Conservation (phyloP, 371 early-diverging fungal species). For the Haplosporangium sp. region DNA sequence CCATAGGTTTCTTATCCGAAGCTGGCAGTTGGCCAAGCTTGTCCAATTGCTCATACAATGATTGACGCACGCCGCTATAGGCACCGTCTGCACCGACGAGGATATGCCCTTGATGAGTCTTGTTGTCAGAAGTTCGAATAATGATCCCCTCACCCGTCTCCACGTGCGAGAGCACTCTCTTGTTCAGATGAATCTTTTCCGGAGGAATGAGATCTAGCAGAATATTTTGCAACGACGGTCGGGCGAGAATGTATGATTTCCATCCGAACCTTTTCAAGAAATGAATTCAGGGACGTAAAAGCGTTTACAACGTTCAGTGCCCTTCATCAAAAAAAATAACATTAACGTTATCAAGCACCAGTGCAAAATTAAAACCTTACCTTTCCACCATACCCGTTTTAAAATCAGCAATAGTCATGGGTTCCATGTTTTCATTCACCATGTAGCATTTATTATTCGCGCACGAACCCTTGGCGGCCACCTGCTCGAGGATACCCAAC, state of each 20-base stretch:
- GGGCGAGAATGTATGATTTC: slow-evolving; percentile 7
- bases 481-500: slow-evolving; percentile 10
- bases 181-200: slow-evolving; percentile 17
- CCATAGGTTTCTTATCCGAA: slow-evolving; percentile 3
- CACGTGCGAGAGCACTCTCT: slow-evolving; percentile 3
- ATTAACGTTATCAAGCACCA: too few species aligned
- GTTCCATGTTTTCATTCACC: neutral
- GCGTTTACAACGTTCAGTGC: neutral
- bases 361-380: neutral
- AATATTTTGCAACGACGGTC: slow-evolving; percentile 13
- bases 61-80: slow-evolving; percentile 21
- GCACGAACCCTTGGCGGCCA: neutral
- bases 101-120: slow-evolving; percentile 12
- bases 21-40: slow-evolving; percentile 5
- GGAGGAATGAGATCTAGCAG: slow-evolving; percentile 9
- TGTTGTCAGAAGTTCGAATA: slow-evolving; percentile 10
- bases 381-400: neutral
- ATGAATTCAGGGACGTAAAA: neutral
- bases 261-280: slow-evolving; percentile 11
- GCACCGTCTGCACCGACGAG: slow-evolving; percentile 35
- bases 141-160: slow-evolving; percentile 11
- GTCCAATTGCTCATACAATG: slow-evolving; percentile 12
- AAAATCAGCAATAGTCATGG: neutral
- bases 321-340: neutral
- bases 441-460: neutral